phyloP scores from a whole-genome alignment of 345 rosid genomes.

The Eucalyptus caleyi region DNA sequence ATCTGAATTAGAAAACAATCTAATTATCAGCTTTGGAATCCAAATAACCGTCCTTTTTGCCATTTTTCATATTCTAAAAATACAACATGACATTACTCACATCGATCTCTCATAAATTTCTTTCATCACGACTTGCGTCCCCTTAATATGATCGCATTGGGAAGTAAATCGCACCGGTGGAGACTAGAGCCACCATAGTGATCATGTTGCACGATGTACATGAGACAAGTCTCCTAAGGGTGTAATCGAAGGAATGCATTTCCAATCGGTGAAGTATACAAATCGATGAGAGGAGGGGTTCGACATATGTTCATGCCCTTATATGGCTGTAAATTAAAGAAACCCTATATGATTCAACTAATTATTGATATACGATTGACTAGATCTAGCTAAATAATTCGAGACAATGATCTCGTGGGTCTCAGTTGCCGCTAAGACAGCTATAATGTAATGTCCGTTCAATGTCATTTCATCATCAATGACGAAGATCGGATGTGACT shows the following conservation, averaged over 20 bases:
- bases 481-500: background rate
- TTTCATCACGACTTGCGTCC: background rate
- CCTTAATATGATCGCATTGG: background rate
- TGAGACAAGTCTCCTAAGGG: background rate
- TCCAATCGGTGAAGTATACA: background rate
- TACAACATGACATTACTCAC: background rate
- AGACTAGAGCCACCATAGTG: background rate
- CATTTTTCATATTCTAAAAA: background rate
- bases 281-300: background rate
- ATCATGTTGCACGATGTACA: background rate
- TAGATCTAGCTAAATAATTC: background rate
- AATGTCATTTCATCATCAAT: background rate
- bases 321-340: background rate
- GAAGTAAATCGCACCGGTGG: background rate
- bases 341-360: background rate
- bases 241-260: background rate
- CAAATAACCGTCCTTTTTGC: background rate
- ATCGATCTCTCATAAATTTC: background rate
- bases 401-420: background rate
- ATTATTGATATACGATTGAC: background rate
- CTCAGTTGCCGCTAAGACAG: background rate
- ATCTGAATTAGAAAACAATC: background rate
- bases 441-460: background rate
- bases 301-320: background rate
- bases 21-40: background rate